Evolutionary conservation across 768 basidiomycete genomes (phyloP).

Genomic region (Auricularia sp.): DNA sequence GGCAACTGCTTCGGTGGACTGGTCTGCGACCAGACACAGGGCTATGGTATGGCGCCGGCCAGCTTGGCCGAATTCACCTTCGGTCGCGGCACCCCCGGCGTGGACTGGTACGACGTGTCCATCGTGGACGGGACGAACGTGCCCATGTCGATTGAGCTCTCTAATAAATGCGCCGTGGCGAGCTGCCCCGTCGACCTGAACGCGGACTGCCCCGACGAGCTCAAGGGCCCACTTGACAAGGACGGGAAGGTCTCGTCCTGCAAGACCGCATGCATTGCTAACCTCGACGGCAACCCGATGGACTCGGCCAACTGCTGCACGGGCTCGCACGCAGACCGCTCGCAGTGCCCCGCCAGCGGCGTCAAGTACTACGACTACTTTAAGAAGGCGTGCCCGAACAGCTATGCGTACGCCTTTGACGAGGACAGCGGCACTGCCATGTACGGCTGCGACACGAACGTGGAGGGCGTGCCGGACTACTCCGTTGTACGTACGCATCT

Average conservation of each 20-base stretch:
- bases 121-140: not conserved
- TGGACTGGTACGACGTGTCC: not conserved
- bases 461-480: not conserved
- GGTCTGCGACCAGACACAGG: not conserved
- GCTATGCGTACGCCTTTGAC: not conserved
- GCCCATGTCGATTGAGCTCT: not conserved
- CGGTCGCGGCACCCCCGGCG: not conserved
- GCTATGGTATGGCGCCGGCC: conserved; percentile 1
- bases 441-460: conserved; percentile 1
- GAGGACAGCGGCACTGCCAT: conserved; percentile 2
- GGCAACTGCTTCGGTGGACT: conserved; percentile 2
- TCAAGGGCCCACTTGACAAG: not conserved
- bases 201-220: not conserved
- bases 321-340: not conserved
- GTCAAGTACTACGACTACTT: conserved; percentile 3
- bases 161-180: not conserved
- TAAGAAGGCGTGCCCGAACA: not conserved
- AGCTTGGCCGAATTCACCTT: not conserved
- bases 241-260: not conserved
- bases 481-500: not conserved
- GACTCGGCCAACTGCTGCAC: conserved; percentile 1
- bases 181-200: not conserved
- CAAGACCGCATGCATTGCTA: not conserved
- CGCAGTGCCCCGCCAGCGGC: not conserved
- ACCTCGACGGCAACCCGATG: not conserved